phyloP scores from a whole-genome alignment of 139 green algal genomes.

The Protoeuglena noctilucae region DNA sequence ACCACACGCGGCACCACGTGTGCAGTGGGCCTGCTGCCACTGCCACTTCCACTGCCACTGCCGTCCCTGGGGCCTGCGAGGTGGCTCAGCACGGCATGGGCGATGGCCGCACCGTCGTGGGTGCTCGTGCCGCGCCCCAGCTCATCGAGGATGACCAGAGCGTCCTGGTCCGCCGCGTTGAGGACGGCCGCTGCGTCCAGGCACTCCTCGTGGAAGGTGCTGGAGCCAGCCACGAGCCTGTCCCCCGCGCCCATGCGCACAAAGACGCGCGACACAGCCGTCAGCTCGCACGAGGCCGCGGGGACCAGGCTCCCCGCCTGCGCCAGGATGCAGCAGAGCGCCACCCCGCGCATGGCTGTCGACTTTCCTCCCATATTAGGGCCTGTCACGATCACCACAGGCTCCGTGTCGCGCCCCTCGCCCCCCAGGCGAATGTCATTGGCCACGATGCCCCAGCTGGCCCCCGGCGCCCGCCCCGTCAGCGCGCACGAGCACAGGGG shows the following conservation, averaged over 20 bases:
- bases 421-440: slow-evolving; percentile 12
- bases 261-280: background rate
- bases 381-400: background rate
- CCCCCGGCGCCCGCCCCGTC: background rate
- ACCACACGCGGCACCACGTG: background rate
- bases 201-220: slow-evolving; percentile 7
- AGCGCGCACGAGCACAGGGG: slow-evolving; percentile 20
- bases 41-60: no score
- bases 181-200: background rate
- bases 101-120: background rate
- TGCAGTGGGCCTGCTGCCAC: no score
- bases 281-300: background rate
- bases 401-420: background rate
- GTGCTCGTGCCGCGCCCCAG: background rate
- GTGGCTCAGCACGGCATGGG: background rate
- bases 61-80: background rate
- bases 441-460: slow-evolving; percentile 3
- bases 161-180: background rate
- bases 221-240: background rate
- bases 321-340: background rate
- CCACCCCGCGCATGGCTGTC: background rate
- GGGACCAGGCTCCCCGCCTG: slow-evolving; percentile 3
- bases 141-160: slow-evolving; percentile 1
- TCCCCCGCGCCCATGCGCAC: slow-evolving; percentile 4
- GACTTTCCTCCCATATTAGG: slow-evolving; percentile 7